Percentiles rank a stretch among this genome's conserved stretches.
Evolutionary conservation across 2,329 filamentous ascomycete genomes (phyloP).

Genomic region (Calonectria pseudoturangicola): DNA sequence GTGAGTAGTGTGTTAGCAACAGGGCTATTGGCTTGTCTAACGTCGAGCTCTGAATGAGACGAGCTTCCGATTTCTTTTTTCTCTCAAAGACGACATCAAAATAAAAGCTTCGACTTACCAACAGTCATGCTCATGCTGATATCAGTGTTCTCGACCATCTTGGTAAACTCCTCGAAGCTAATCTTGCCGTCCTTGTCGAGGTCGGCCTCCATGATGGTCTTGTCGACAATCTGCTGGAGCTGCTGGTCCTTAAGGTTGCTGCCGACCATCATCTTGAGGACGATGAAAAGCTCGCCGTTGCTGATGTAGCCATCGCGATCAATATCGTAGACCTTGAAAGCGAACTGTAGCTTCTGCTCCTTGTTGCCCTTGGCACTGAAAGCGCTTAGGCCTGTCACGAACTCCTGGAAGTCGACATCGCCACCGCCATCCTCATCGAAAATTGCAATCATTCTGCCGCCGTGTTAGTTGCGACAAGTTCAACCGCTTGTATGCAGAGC

Average conservation of each 20-base stretch:
- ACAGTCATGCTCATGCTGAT: slow-evolving; percentile 85
- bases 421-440: slow-evolving; percentile 99
- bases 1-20: slow-evolving; percentile 34
- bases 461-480: neutral
- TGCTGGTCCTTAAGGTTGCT: slow-evolving; percentile 99
- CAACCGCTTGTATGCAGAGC: slow-evolving; percentile 34
- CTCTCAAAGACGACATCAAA: too few relatives aligned
- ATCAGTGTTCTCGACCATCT: slow-evolving; percentile 98
- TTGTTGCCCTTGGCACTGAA: slow-evolving; percentile 99
- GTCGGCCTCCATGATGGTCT: slow-evolving; percentile 99
- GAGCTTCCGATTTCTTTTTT: neutral
- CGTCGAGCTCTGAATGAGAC: neutral
- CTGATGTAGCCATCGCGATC: slow-evolving; percentile 99
- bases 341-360: slow-evolving; percentile 97
- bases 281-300: slow-evolving; percentile 99
- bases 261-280: slow-evolving; percentile 99
- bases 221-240: slow-evolving; percentile 99
- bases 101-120: slow-evolving; percentile 66
- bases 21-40: neutral
- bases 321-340: slow-evolving; percentile 99
- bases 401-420: slow-evolving; percentile 99
- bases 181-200: slow-evolving; percentile 97
- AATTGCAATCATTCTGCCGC: slow-evolving; percentile 93
- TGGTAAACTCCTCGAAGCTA: slow-evolving; percentile 98
- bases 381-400: slow-evolving; percentile 94